Evolutionary conservation across 129 eudicot species (phyloP).

Genomic region (Saussurea involucrata): DNA sequence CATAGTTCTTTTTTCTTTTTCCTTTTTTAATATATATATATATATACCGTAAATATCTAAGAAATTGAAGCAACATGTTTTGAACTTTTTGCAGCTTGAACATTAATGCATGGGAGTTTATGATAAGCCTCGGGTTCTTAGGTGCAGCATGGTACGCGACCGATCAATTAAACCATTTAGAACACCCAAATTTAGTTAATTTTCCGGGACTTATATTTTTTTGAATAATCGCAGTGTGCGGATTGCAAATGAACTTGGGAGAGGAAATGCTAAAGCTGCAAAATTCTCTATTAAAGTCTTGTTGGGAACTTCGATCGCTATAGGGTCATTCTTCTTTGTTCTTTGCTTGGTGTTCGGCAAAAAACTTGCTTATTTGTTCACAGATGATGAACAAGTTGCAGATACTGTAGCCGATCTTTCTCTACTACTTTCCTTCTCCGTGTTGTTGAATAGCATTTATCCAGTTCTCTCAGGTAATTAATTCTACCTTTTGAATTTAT

Average conservation of each 20-base stretch:
- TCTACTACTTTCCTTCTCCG: constrained; percentile 59
- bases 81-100: constrained; percentile 51
- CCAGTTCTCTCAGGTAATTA: constrained; percentile 82
- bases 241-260: constrained; percentile 88
- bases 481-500: neutral
- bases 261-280: constrained; percentile 78
- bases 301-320: constrained; percentile 51
- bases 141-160: constrained; percentile 76
- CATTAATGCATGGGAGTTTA: constrained; percentile 64
- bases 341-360: constrained; percentile 61
- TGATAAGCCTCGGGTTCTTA: constrained; percentile 77
- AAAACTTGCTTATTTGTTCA: constrained; percentile 58
- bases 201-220: neutral
- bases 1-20: neutral
- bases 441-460: constrained; percentile 72
- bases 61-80: neutral
- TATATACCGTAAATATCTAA: neutral
- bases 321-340: constrained; percentile 60
- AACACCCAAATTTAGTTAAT: neutral
- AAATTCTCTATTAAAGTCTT: constrained; percentile 77
- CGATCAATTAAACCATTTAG: neutral
- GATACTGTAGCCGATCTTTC: constrained; percentile 65
- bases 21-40: neutral
- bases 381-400: constrained; percentile 61
- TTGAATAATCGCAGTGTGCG: constrained; percentile 46